Percentiles rank a stretch among this genome's conserved stretches.
These are phyloP conservation scores for Phoma sp. DNA, from an alignment of 2,329 filamentous ascomycete genomes.

Conservation along the genomic window DNA sequence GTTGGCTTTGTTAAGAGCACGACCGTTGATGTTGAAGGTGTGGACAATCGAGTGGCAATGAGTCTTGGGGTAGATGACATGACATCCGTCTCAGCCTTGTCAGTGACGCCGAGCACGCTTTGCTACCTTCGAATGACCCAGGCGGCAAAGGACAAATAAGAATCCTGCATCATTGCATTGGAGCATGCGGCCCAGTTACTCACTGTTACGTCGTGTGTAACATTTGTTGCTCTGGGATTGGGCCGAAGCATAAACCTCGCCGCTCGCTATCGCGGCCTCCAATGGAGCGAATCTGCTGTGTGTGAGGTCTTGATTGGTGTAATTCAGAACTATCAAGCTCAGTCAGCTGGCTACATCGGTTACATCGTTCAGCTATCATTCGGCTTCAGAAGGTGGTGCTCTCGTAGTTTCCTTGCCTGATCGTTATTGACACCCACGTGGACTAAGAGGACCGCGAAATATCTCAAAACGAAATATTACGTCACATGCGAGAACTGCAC, in stretches of 20 bases:
- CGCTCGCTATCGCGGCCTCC: neutral
- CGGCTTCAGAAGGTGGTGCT: neutral
- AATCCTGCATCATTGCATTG: neutral
- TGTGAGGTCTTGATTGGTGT: neutral
- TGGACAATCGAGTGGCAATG: neutral
- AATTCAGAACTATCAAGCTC: too few species aligned
- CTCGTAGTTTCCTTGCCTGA: too few species aligned
- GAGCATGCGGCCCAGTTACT: neutral
- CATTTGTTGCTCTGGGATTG: slow-evolving; percentile 1
- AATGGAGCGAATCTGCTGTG: neutral
- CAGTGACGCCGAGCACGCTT: neutral
- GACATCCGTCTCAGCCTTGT: neutral
- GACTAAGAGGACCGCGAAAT: too few species aligned
- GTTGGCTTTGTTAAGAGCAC: neutral
- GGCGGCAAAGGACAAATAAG: neutral
- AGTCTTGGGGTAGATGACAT: neutral
- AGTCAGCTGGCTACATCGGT: too few species aligned
- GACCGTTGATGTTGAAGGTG: neutral
- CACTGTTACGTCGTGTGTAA: slow-evolving; percentile 15
- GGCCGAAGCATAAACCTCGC: neutral
- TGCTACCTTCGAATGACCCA: neutral
- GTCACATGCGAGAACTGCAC: too few species aligned
- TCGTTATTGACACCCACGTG: too few species aligned
- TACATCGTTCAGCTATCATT: too few species aligned
- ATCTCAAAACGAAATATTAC: too few species aligned